These are phyloP conservation scores for Colletotrichum cuscutae DNA, from an alignment of 2,329 filamentous ascomycete genomes.

Conservation along the genomic window DNA sequence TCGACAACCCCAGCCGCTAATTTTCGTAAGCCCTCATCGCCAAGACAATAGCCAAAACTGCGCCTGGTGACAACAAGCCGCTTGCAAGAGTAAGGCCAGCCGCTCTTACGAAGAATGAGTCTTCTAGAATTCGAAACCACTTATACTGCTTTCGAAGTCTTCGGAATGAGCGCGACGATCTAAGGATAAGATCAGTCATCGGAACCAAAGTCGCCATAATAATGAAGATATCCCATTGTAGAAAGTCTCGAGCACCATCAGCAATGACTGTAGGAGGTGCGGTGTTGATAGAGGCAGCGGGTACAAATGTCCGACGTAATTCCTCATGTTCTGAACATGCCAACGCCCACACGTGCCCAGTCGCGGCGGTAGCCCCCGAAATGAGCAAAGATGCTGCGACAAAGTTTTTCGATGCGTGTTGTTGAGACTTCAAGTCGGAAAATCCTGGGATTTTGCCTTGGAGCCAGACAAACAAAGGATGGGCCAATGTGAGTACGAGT, in stretches of 20 bases:
- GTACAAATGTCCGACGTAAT: not conserved
- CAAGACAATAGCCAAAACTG: not conserved
- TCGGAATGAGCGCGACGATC: not conserved
- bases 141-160: not conserved
- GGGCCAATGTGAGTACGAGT: not conserved
- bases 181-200: not conserved
- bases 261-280: not conserved
- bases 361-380: not conserved
- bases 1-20: too few species aligned
- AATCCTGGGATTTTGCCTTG: not conserved
- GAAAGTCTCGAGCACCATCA: slow-evolving; percentile 1
- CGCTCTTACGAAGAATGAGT: not conserved
- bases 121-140: not conserved
- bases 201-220: slow-evolving; percentile 10
- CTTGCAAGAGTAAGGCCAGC: not conserved
- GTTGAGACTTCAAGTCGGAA: not conserved
- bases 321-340: not conserved
- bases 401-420: not conserved
- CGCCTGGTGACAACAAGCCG: not conserved
- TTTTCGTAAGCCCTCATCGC: not conserved
- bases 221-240: slow-evolving; percentile 10
- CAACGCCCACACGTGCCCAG: slow-evolving; percentile 3
- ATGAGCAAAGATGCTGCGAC: not conserved
- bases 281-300: not conserved
- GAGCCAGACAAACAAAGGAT: not conserved